Evolutionary conservation across 1,284 basidiomycete species (phyloP), one percentile per base, ranked within the genome.

Genomic region (Microbotryomycetes sp.): DNA sequence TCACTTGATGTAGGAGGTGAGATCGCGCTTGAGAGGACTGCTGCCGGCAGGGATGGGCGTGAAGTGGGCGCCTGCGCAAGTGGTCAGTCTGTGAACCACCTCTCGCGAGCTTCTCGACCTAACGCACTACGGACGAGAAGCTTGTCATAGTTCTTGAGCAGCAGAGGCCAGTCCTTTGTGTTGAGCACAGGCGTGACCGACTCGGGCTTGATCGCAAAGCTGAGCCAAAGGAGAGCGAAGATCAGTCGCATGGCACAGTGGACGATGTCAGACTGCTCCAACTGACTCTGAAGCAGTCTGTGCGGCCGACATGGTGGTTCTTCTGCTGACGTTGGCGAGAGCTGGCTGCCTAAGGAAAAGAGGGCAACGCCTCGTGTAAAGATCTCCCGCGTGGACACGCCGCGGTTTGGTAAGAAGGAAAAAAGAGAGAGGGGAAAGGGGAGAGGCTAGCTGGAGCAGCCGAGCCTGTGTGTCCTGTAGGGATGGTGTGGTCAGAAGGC

Each of bases 111-210:
- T 4, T 11, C 52, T 24, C 35, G 15, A 21, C 18, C 16, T 4
- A 3, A 57, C 67, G 24, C 15, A 71, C 70, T 69, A 35, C 69
- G 60, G 21, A 70, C 67, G 45, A 70, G 62, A 24, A 71, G 78
- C 76, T 94, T 94, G 82, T 96, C 93, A 77, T 98, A 99, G 79
- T 98, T 97, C 83, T 97, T 98, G 67, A 99, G 83, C 13, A 99
- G 83, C 29, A 99, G 81, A 31, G 96, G 96, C 96, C 96, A 99
- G 78, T 97, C 83, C 2, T 91, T 92, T 29, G 94, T 97, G 77
- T 97, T 90, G 57, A 78, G 72, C 54, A 69, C 72, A 13, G 75
- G 75, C 18, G 75, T 74, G 16, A 68, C 62, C 61, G 72, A 73
- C 59, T 75, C 73, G 53, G 77, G 77, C 71, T 77, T 76, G 71